Percentiles rank a stretch among this genome's conserved stretches.
phyloP scores from a whole-genome alignment of 768 basidiomycete species.

The Floccularia luteovirens region DNA sequence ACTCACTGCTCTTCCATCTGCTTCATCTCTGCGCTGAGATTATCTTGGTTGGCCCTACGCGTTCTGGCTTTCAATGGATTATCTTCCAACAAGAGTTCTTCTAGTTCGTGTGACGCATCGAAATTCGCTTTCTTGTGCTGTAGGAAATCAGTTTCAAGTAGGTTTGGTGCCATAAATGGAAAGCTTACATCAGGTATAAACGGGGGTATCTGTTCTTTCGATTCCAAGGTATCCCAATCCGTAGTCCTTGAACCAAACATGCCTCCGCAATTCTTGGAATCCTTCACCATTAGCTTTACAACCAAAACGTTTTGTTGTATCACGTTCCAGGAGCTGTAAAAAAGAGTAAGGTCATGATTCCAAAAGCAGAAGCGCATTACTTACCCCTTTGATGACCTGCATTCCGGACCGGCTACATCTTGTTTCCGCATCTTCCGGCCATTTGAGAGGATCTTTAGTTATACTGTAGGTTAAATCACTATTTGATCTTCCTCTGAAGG shows the following conservation, averaged over 20 bases:
- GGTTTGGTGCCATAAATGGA: slow-evolving; percentile 3
- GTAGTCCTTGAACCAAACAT: slow-evolving; percentile 86
- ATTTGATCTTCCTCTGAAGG: slow-evolving; percentile 92
- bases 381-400: slow-evolving; percentile 72
- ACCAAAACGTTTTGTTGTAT: slow-evolving; percentile 72
- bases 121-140: slow-evolving; percentile 99
- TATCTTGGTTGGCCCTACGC: slow-evolving; percentile 86
- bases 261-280: slow-evolving; percentile 67
- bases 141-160: slow-evolving; percentile 6
- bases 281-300: slow-evolving; percentile 78
- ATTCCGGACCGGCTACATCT: slow-evolving; percentile 74
- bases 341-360: slow-evolving; percentile 5
- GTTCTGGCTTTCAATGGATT: slow-evolving; percentile 94
- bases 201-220: slow-evolving; percentile 67
- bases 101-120: slow-evolving; percentile 96
- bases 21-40: slow-evolving; percentile 84
- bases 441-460: slow-evolving; percentile 75
- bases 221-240: slow-evolving; percentile 84
- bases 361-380: slow-evolving; percentile 18
- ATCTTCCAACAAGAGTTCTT: slow-evolving; percentile 92
- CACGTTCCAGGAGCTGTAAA: slow-evolving; percentile 77
- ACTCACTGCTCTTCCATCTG: slow-evolving; percentile 97
- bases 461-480: slow-evolving; percentile 90
- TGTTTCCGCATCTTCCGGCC: slow-evolving; percentile 84
- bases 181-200: slow-evolving; percentile 81